Base-by-base conservation (phyloP, 1,284 basidiomycete genomes). In the Porodaedalea pini region DNA sequence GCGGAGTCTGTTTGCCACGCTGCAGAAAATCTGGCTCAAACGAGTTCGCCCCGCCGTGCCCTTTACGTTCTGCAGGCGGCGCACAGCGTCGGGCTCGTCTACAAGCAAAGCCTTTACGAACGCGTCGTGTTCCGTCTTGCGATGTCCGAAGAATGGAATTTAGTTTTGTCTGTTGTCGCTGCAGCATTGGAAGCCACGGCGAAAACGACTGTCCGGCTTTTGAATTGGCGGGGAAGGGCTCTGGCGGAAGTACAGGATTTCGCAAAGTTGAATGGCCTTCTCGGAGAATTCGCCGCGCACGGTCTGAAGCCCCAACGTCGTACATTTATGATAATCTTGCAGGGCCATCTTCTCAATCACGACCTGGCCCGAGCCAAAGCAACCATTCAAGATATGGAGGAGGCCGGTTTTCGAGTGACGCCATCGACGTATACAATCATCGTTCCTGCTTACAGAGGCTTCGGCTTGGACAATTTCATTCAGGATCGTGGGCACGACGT, bases 161-260 rank as follows among this genome's bases (percentile, higher is more conserved):
- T 71, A 8, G 70, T 90, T 2, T 71, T 79, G 23, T 62, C 68
- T 23, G 65, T 82, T 15, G 77, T 81, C 41, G 65, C 68, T 27
- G 69, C 81, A 15, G 83, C 77, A 51, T 74, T 71, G 58, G 65
- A 69, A 37, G 77, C 80, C 17, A 73, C 75, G 8, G 76, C 78
- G 49, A 73, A 71, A 55, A 73, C 77, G 1, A 83, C 80, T 2
- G 64, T 71, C 31, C 77, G 80, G 23, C 71, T 90, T 19, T 73
- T 90, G 63, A 83, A 90, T 68, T 90, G 86, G 87, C 78, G 78
- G 49, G 72, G 78, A 17, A 79, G 79, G 37, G 83, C 85, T 1
- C 66, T 81, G 41, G 68, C 83, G 58, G 83, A 88, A 66, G 72
- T 70, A 4, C 71, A 76, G 55, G 68, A 78, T 39, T 88, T 78